These are phyloP conservation scores for Pilaira anomala DNA, from an alignment of 192 early-diverging fungal genomes.

Conservation along the genomic window DNA sequence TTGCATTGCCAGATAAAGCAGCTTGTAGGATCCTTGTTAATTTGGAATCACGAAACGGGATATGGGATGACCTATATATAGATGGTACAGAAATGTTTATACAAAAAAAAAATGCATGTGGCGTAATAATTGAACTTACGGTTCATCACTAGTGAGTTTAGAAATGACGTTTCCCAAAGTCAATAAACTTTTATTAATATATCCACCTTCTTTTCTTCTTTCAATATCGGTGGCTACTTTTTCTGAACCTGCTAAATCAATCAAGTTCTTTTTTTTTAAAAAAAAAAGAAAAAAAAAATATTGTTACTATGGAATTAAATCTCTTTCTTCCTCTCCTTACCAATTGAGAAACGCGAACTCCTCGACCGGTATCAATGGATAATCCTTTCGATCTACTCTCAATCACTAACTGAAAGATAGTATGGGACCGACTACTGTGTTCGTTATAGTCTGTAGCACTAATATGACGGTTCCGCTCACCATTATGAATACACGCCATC, in stretches of 20 bases:
- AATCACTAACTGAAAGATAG: constrained; percentile 83
- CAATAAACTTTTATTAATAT: constrained; percentile 89
- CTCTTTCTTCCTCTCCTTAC: constrained; percentile 24
- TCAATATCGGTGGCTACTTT: constrained; percentile 81
- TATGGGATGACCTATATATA: constrained; percentile 55
- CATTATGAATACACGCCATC: constrained; percentile 68
- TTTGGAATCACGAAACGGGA: constrained; percentile 97
- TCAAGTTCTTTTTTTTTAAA: constrained; percentile 62
- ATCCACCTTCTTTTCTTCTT: constrained; percentile 92
- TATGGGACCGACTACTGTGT: constrained; percentile 87
- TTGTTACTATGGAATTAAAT: constrained; percentile 39
- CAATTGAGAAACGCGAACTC: constrained; percentile 40
- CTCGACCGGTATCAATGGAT: not conserved
- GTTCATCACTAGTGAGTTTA: constrained; percentile 68
- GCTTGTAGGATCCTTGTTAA: constrained; percentile 91
- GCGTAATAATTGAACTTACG: constrained; percentile 20
- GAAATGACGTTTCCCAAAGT: constrained; percentile 92
- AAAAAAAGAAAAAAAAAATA: too few species aligned
- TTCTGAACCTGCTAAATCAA: constrained; percentile 97
- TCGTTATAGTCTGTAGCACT: constrained; percentile 94
- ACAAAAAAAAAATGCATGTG: too few species aligned
- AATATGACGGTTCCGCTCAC: constrained; percentile 80
- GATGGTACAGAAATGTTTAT: too few species aligned
- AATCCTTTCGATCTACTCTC: constrained; percentile 20
- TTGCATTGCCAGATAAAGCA: constrained; percentile 89